These are phyloP conservation scores for Eucalyptus rudis DNA, from an alignment of 345 rosid genomes.

Conservation along the genomic window DNA sequence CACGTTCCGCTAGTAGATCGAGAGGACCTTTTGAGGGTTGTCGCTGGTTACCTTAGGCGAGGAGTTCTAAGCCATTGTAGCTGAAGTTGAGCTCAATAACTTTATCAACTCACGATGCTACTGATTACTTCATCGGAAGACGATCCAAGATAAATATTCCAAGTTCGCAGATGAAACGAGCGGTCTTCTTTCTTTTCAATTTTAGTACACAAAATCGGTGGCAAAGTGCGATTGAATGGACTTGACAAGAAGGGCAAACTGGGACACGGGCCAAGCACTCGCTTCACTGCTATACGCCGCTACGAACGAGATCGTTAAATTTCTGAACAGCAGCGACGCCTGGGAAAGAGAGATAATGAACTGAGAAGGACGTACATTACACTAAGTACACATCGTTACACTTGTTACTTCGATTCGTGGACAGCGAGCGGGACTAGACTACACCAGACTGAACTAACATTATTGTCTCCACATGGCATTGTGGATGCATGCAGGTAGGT, in stretches of 20 bases:
- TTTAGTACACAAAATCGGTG: background rate
- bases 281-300: background rate
- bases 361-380: background rate
- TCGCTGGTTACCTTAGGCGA: background rate
- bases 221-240: background rate
- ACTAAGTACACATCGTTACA: background rate
- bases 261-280: background rate
- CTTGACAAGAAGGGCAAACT: background rate
- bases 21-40: background rate
- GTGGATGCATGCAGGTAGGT: background rate
- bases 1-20: background rate
- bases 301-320: background rate
- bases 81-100: background rate
- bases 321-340: background rate
- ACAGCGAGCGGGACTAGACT: background rate
- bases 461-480: background rate
- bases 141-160: background rate
- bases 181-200: background rate
- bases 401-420: background rate
- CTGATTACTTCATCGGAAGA: background rate
- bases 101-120: background rate
- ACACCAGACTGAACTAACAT: background rate
- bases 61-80: background rate
- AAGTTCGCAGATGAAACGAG: background rate
- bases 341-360: background rate